Evolutionary conservation across 2,329 filamentous ascomycete species (phyloP).

Genomic region (Rhytidhysteron rufulum): DNA sequence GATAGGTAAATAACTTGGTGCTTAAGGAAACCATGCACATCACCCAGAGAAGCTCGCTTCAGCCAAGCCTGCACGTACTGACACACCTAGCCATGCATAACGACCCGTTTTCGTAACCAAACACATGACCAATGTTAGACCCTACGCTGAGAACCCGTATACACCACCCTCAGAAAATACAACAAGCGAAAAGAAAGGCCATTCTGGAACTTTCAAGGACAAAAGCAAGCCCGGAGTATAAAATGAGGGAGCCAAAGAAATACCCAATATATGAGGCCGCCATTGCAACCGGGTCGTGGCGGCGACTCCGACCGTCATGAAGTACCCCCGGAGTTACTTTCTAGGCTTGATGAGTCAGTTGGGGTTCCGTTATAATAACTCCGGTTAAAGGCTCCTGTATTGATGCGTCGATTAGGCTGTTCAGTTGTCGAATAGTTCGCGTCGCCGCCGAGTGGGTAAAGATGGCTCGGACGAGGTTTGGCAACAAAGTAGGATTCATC

Average conservation of each 20-base stretch:
- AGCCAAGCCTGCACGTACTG: too few relatives aligned
- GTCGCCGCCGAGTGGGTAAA: not conserved
- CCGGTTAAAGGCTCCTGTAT: not conserved
- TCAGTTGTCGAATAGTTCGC: not conserved
- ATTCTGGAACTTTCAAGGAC: conserved; percentile 14
- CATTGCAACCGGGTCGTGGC: conserved; percentile 18
- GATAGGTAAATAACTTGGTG: too few relatives aligned
- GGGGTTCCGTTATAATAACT: conserved; percentile 4
- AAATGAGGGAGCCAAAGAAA: conserved; percentile 32
- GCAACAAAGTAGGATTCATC: conserved; percentile 19
- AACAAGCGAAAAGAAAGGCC: not conserved
- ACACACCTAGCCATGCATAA: too few relatives aligned
- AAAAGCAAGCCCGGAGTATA: conserved; percentile 30
- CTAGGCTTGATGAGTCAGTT: conserved; percentile 10
- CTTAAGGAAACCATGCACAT: too few relatives aligned
- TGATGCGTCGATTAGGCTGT: not conserved
- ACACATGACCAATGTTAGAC: too few relatives aligned
- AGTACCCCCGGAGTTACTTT: conserved; percentile 17
- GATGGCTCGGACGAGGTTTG: conserved; percentile 8
- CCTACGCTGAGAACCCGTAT: too few relatives aligned
- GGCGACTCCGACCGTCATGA: conserved; percentile 13
- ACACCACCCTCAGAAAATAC: too few relatives aligned
- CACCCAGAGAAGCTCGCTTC: too few relatives aligned
- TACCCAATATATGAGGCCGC: conserved; percentile 25
- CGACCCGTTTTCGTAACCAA: too few relatives aligned